Evolutionary conservation across 495 filamentous ascomycete species (phyloP), one percentile per base, ranked within the genome.

Genomic region (Penicillium paradoxum): DNA sequence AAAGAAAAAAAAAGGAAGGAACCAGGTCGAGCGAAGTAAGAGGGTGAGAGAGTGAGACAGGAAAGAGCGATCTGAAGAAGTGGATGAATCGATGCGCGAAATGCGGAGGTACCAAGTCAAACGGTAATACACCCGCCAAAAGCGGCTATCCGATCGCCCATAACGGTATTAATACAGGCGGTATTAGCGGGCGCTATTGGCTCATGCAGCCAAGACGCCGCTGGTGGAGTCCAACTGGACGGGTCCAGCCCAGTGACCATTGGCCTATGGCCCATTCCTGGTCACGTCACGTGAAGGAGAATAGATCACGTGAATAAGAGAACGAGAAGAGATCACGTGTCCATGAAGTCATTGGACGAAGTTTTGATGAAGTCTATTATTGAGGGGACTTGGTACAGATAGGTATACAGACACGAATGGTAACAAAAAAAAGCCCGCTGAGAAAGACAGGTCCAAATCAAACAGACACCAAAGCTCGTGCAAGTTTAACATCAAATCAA

Each of bases 381-480:
- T 32, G 29, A 56, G 22, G 59, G 67, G 54, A 63, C 59, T 27
- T 27, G 24, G 24, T 27, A n/a, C n/a, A n/a, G n/a, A n/a, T n/a
- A 27, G 24, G 24, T 64, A 60, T 66, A 52, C 53, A 54, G 50
- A 67, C 57, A 62, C 18, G 41, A 55, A 60, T 59, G 49, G n/a
- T n/a, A 42, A 62, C 58, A 62, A 53, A 49, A 55, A 37, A 33
- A 53, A 42, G 55, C 50, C 39, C n/a, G n/a, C n/a, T n/a, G n/a
- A 40, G 29, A 49, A 59, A 56, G 57, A 54, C 54, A 55, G 34
- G 17, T 56, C 50, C 43, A 58, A 53, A 55, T 57, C 59, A 57
- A 64, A 40, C 51, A 49, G 58, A 64, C 60, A 68, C 64, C 67
- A 56, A 41, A 63, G 58, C 62, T 65, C 56, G 62, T 67, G 64